Base-by-base conservation (phyloP, 2,329 filamentous ascomycete species). In the Aulographum hederae region DNA sequence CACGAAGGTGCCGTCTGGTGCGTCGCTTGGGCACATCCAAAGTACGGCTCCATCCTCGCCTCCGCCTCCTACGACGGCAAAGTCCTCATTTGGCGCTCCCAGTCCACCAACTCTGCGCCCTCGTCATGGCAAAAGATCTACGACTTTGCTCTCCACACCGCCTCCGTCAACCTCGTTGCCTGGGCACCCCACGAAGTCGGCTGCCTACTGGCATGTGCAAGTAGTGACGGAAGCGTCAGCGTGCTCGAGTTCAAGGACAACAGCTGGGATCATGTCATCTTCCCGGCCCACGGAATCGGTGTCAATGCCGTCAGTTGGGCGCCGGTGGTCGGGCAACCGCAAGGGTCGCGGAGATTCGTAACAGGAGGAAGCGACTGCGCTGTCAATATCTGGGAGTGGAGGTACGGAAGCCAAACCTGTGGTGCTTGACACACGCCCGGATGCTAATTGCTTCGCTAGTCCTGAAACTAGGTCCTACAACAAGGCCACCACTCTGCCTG, bases 1-100 rank as follows among this genome's bases (percentile, higher is more conserved):
- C 89, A 98, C 52, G 89, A 98, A 56, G 86, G 86, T 39, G 84
- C 89, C 21, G 86, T 98, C 36, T 98, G 89, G 89, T 92, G 81
- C 53, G 81, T 95, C 36, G 78, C 85, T 45, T 98, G 89, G 63
- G 85, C 86, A 30, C 89, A 98, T 51, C 89, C 89, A 39, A 95
- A 98, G 54, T 95, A 91, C 57, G 89, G 89, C 61, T 94, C 86
- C 54, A 94, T 98, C 50, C 76, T 98, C 38, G 89, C 89, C 34
- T 92, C 82, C 39, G 81, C 84, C 32, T 82, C 80, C 42, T 98
- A 94, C 61, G 89, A 98, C 57, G 89, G 86, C 57, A 93, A 93
- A 58, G 86, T 98, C 42, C 74, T 95, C 54, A 92, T 98, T 65
- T 98, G 86, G 84, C 82, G 85, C 54, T n/a, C n/a, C n/a, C 89